phyloP scores from a whole-genome alignment of 1,284 basidiomycete genomes.

The Ustilago loliicola region DNA sequence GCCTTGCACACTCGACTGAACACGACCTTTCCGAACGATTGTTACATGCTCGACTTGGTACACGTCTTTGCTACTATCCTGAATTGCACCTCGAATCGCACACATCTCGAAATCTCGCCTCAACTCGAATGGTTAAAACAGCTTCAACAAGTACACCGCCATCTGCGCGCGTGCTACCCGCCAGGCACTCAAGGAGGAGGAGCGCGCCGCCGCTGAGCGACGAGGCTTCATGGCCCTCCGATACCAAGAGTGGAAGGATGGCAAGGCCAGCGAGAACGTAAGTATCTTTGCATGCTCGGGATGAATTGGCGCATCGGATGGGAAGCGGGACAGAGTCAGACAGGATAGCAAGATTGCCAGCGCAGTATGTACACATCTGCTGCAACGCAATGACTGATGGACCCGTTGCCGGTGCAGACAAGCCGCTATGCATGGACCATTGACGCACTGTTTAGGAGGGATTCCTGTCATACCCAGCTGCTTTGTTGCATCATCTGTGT shows the following conservation, averaged over 20 bases:
- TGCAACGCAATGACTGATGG: no score
- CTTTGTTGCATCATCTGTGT: no score
- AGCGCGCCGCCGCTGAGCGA: conserved; percentile 71
- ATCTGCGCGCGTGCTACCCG: conserved; percentile 71
- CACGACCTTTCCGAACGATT: no score
- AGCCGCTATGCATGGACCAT: not conserved
- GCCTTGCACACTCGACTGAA: not conserved
- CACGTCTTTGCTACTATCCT: not conserved
- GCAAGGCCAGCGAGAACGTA: conserved; percentile 69
- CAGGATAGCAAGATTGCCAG: no score
- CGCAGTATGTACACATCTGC: no score
- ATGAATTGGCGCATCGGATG: not conserved
- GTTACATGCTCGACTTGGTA: no score
- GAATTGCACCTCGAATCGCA: not conserved
- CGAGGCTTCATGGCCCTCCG: conserved; percentile 70
- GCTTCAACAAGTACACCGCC: conserved; percentile 72
- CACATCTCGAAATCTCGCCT: not conserved
- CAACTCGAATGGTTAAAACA: conserved; percentile 36
- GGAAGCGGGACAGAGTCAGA: not conserved
- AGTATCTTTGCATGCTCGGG: conserved; percentile 21
- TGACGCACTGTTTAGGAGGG: not conserved
- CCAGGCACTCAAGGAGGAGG: conserved; percentile 71
- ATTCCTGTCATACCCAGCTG: no score
- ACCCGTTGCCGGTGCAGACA: not conserved
- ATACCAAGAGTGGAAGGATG: conserved; percentile 72